Base-by-base conservation (phyloP, 805 yeast species). In the Spathaspora girioi region DNA sequence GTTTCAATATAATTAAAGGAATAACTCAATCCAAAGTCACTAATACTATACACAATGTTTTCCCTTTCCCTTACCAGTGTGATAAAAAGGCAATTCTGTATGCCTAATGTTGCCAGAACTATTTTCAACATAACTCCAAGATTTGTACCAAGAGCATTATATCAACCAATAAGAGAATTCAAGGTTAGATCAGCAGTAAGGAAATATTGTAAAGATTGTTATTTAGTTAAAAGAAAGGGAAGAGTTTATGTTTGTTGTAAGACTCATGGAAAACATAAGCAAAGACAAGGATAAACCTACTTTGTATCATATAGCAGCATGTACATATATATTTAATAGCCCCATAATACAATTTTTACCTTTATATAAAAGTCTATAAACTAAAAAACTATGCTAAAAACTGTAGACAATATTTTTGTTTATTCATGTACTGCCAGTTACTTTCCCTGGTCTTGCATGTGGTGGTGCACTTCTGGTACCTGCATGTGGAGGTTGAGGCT, bases 141-240 rank as follows among this genome's bases (percentile, higher is more conserved):
- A 43, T 43, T 56, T 14, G 47, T 54, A 40, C 35, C 49, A 3
- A 47, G 58, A 14, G 48, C 54, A 9, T 15, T 55, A 20, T 35
- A 54, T 10, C 48, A 44, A 18, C 56, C 63, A 9, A 53, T 68
- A 14, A 82, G 97, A 69, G 85, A 91, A 3, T 91, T 93, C 79
- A 93, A 93, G 68, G 96, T 91, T 45, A 84, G 93, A 69, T 84
- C 97, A 5, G 82, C 98, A 0, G 96, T 94, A 50, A 92, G 92
- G 76, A 94, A 89, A 76, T 87, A 89, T 71, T 94, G 99, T 69
- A 78, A 86, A 38, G 94, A 89, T 67, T 94, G 99, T 68, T 69
- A 81, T 73, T 81, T 89, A 70, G 97, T 94, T 10, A 87, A 96
- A 71, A 86, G 98, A 70, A 94, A 92, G 72, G 99, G 99, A 42